Percentiles rank a stretch among this genome's conserved stretches.
Conservation (phyloP, 2,329 filamentous ascomycete genomes). For the Fusarium algeriense region DNA sequence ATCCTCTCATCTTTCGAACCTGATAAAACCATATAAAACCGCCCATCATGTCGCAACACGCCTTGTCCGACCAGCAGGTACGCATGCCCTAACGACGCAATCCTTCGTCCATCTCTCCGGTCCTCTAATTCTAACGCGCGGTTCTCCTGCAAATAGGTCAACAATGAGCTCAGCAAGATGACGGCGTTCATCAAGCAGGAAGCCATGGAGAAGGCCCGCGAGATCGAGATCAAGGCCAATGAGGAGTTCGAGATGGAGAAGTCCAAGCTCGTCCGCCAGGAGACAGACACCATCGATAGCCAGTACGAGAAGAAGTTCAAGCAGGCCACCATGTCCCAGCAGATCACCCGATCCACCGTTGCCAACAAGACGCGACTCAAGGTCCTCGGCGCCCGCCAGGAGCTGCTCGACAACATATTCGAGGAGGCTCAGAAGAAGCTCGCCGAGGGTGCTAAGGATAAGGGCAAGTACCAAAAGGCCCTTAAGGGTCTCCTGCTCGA, state of each 20-base stretch:
- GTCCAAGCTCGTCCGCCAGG: constrained; percentile 96
- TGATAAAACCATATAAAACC: constrained; percentile 27
- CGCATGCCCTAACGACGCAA: constrained; percentile 44
- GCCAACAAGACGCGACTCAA: constrained; percentile 95
- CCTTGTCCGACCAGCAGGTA: constrained; percentile 98
- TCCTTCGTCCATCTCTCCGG: constrained; percentile 26
- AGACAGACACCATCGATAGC: constrained; percentile 91
- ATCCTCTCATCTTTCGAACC: constrained; percentile 19
- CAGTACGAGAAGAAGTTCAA: constrained; percentile 99
- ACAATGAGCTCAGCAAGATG: constrained; percentile 99
- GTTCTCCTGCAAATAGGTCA: constrained; percentile 71
- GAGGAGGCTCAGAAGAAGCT: constrained; percentile 82
- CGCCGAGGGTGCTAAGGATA: constrained; percentile 72
- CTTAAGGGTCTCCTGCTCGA: constrained; percentile 88
- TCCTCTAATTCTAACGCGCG: constrained; percentile 31
- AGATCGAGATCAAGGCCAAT: constrained; percentile 98
- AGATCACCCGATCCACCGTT: constrained; percentile 96
- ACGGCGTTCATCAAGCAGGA: constrained; percentile 99
- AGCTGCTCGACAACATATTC: constrained; percentile 91
- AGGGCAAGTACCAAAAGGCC: constrained; percentile 78
- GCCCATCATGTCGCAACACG: constrained; percentile 90
- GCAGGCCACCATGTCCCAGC: constrained; percentile 97
- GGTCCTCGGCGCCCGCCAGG: constrained; percentile 88
- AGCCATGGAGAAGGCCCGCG: constrained; percentile 94
- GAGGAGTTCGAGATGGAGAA: constrained; percentile 99